Evolutionary conservation across 1,139 yeast species (phyloP), one percentile per base, ranked within the genome.

Genomic region (Yamadazyma taylorii): DNA sequence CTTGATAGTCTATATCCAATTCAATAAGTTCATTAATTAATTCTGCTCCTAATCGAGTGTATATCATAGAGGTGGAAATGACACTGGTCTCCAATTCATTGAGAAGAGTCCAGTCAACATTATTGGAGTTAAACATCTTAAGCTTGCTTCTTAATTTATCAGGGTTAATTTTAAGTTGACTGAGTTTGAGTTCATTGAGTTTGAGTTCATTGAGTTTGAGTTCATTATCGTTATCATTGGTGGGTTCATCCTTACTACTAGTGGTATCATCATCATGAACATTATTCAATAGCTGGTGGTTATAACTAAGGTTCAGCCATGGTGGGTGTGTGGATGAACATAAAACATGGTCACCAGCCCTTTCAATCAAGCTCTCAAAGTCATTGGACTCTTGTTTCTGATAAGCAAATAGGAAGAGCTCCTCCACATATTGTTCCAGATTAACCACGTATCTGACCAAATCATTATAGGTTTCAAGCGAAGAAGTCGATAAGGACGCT

Each of bases 31-130:
- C 73, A 42, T 65, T 66, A 10, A 59, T 53, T 33, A 67, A 46
- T 32, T 66, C 66, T 3, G 70, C 61, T 1, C 73, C 75, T 9
- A 70, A 53, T 30, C 56, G 47, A 7, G 58, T 52, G 39, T 69
- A 69, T 8, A 60, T 47, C 29, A 68, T 52, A 0, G 69, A 43
- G 3, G 55, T 43, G 0, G 72, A 47, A 0, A 61, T 37, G 3
- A 62, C 26, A 1, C 52, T 42, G 21, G 56, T 41, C 36, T 61
- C 61, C 5, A 68, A 42, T 38, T 71, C 76, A 34, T 59, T 48
- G 9, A 43, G 38, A 17, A 69, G 42, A 2, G 53, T 47, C 75
- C 75, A 70, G 3, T 42, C 39, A 15, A 21, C 17, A 6, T 29
- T 19, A 4, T 27, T 27, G 19, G 30, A 9, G 8, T 16, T 5